These are phyloP conservation scores for Strobilomyces confusus DNA, from an alignment of 768 basidiomycete genomes.

Conservation along the genomic window DNA sequence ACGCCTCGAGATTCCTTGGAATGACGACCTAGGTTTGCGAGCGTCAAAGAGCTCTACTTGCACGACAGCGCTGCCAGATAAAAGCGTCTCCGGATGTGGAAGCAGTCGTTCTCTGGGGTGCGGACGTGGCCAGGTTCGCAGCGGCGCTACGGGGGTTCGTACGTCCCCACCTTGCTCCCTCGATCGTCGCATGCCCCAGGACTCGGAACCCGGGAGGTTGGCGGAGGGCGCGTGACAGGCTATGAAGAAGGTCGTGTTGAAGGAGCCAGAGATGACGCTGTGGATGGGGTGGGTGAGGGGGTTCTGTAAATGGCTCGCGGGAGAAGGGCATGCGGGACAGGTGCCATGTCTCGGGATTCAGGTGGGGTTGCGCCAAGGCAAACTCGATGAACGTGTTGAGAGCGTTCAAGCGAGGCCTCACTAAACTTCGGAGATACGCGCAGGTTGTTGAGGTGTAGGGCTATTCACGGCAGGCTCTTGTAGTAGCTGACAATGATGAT, in stretches of 20 bases:
- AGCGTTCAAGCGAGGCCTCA: constrained; percentile 6
- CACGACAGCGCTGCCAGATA: constrained; percentile 10
- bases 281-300: constrained; percentile 17
- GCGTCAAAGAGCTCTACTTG: constrained; percentile 9
- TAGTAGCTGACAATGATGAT: no score
- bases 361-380: not conserved
- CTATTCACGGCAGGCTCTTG: no score
- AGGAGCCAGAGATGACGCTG: constrained; percentile 5
- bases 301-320: constrained; percentile 19
- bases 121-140: constrained; percentile 10
- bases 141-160: constrained; percentile 12
- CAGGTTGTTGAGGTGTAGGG: not conserved
- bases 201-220: not conserved
- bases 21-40: constrained; percentile 13
- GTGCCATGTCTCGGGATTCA: constrained; percentile 14
- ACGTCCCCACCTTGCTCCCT: no score
- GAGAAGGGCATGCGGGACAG: constrained; percentile 7
- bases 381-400: not conserved
- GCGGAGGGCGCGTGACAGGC: constrained; percentile 8
- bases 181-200: not conserved
- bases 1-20: constrained; percentile 17
- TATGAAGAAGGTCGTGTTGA: constrained; percentile 6
- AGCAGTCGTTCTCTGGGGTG: constrained; percentile 13
- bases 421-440: constrained; percentile 11
- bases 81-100: constrained; percentile 15